phyloP scores from a whole-genome alignment of 805 yeast genomes.

The Wickerhamomyces strasburgensis region DNA sequence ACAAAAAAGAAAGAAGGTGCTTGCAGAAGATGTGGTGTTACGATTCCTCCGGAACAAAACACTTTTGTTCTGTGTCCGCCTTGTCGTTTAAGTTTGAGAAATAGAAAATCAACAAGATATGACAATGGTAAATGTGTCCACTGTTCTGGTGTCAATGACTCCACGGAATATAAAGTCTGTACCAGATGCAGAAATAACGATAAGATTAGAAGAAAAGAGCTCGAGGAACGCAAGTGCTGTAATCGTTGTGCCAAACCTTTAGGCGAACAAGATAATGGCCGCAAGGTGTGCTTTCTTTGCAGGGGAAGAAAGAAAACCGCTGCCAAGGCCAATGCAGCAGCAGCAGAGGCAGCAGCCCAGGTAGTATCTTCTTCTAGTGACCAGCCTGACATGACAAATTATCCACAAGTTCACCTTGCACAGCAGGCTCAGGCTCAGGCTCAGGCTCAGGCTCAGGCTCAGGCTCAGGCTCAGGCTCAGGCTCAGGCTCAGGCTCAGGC shows the following conservation, averaged over 20 bases:
- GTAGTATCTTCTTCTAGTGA: conserved; percentile 2
- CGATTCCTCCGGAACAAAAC: conserved; percentile 44
- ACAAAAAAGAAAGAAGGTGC: conserved; percentile 58
- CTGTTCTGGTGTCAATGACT: conserved; percentile 54
- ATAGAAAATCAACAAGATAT: conserved; percentile 52
- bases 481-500: conserved; percentile 3
- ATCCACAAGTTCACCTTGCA: conserved; percentile 9
- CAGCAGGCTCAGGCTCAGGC: conserved; percentile 8
- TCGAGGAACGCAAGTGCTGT: conserved; percentile 56
- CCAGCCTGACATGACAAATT: conserved; percentile 2
- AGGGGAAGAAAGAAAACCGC: conserved; percentile 46
- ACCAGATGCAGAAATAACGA: conserved; percentile 59
- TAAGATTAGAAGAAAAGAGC: conserved; percentile 47
- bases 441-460: neutral
- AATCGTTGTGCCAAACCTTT: conserved; percentile 55
- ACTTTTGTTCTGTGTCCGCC: conserved; percentile 56
- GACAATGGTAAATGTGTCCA: conserved; percentile 65
- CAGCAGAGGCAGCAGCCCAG: conserved; percentile 10
- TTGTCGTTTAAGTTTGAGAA: conserved; percentile 51
- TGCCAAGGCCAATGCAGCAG: conserved; percentile 11
- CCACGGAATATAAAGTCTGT: conserved; percentile 56
- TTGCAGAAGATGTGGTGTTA: conserved; percentile 59
- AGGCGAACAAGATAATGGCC: conserved; percentile 40
- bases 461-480: neutral
- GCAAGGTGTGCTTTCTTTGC: conserved; percentile 52